phyloP scores from a whole-genome alignment of 2,329 filamentous ascomycete genomes.

The Aspergillus candidus region DNA sequence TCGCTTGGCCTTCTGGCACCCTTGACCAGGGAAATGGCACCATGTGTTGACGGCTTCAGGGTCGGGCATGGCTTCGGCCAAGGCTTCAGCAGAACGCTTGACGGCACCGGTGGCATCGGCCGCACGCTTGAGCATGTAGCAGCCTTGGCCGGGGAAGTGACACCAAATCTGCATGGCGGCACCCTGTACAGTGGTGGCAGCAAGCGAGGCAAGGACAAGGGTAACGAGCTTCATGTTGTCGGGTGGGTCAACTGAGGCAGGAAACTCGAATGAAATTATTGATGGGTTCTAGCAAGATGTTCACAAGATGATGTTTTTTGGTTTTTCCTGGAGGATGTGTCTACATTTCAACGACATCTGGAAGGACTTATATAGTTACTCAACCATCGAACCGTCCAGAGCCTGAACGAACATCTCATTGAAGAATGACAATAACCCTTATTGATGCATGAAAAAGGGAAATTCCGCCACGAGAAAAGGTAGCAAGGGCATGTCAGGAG shows the following conservation, averaged over 20 bases:
- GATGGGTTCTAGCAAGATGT: slow-evolving; percentile 5
- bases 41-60: slow-evolving; percentile 23
- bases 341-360: too few species aligned
- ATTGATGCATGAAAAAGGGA: slow-evolving; percentile 6
- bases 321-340: background rate
- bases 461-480: background rate
- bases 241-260: slow-evolving; percentile 9
- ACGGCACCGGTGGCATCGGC: slow-evolving; percentile 22
- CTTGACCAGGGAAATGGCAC: slow-evolving; percentile 30
- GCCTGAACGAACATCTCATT: background rate
- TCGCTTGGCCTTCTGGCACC: slow-evolving; percentile 56
- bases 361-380: too few species aligned
- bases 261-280: slow-evolving; percentile 8
- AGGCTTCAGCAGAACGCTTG: slow-evolving; percentile 28
- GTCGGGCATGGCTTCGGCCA: slow-evolving; percentile 27
- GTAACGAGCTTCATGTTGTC: slow-evolving; percentile 46
- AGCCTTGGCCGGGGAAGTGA: slow-evolving; percentile 24
- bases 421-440: background rate
- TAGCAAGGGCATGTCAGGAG: too few species aligned
- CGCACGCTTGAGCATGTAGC: slow-evolving; percentile 24
- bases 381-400: too few species aligned
- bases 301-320: slow-evolving; percentile 7
- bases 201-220: slow-evolving; percentile 38
- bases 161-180: slow-evolving; percentile 27
- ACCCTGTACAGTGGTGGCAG: slow-evolving; percentile 31